phyloP scores from a whole-genome alignment of 768 basidiomycete species.

The Leccinum obscurum region DNA sequence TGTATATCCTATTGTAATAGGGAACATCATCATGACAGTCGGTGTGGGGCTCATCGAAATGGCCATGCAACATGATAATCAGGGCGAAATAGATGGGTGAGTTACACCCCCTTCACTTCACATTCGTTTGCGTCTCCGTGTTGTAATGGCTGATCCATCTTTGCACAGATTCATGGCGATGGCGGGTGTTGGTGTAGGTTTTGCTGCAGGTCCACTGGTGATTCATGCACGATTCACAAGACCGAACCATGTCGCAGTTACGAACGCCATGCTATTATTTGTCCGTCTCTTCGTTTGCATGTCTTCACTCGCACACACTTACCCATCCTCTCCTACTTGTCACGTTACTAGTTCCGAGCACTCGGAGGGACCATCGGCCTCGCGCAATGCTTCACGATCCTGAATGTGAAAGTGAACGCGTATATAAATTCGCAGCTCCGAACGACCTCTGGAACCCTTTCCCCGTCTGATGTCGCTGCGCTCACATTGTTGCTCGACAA shows the following conservation, averaged over 20 bases:
- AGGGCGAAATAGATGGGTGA: conserved; percentile 38
- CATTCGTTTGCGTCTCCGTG: not conserved
- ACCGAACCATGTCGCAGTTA: conserved; percentile 42
- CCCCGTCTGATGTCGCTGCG: conserved; percentile 26
- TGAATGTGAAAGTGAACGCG: conserved; percentile 42
- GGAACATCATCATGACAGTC: conserved; percentile 38
- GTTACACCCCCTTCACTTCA: not conserved
- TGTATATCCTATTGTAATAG: conserved; percentile 41
- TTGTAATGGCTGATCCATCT: not conserved
- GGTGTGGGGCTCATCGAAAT: conserved; percentile 43
- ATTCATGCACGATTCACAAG: conserved; percentile 48
- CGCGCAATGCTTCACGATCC: conserved; percentile 51
- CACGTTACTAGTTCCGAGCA: conserved; percentile 39
- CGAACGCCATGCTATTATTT: conserved; percentile 45
- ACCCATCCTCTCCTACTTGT: not conserved
- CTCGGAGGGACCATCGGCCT: conserved; percentile 56
- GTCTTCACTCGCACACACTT: not conserved
- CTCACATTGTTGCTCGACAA: conserved; percentile 27
- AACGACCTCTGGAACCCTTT: conserved; percentile 30
- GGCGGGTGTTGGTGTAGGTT: conserved; percentile 44
- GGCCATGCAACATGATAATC: conserved; percentile 40
- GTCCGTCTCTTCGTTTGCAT: conserved; percentile 29
- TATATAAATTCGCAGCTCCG: conserved; percentile 28
- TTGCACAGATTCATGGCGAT: conserved; percentile 43
- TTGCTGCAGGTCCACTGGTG: conserved; percentile 39